phyloP scores from a whole-genome alignment of 2,329 filamentous ascomycete species.

The Trichoderma sp. region DNA sequence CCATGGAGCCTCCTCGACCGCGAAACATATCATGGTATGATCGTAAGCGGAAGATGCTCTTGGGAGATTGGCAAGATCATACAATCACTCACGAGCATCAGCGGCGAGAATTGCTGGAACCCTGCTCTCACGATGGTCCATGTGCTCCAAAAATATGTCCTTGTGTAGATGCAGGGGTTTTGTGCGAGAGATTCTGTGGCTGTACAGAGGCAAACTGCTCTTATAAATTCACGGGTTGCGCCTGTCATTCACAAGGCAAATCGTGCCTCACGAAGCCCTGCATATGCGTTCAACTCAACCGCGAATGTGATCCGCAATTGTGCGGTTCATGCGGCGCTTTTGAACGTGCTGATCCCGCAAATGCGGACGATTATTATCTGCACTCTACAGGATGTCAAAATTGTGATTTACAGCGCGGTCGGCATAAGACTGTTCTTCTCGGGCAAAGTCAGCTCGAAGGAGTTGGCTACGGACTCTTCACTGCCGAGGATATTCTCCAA shows the following conservation, averaged over 20 bases:
- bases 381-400: constrained; percentile 70
- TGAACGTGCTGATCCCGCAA: constrained; percentile 70
- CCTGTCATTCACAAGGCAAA: constrained; percentile 64
- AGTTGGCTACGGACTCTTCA: constrained; percentile 76
- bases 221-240: constrained; percentile 68
- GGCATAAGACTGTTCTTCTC: constrained; percentile 67
- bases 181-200: constrained; percentile 74
- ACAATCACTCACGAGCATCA: constrained; percentile 60
- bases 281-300: constrained; percentile 71
- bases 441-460: constrained; percentile 70
- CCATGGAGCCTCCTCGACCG: constrained; percentile 42
- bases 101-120: constrained; percentile 61
- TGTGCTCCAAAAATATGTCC: constrained; percentile 65
- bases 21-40: constrained; percentile 61
- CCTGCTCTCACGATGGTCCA: constrained; percentile 71
- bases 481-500: constrained; percentile 66
- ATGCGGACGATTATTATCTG: constrained; percentile 62
- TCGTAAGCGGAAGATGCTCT: constrained; percentile 57
- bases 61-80: constrained; percentile 60
- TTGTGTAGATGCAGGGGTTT: constrained; percentile 63
- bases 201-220: constrained; percentile 63
- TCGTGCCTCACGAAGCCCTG: constrained; percentile 64
- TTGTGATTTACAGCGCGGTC: constrained; percentile 69
- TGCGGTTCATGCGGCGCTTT: constrained; percentile 72
- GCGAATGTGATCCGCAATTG: constrained; percentile 80